Evolutionary conservation across 2,329 filamentous ascomycete genomes (phyloP), one percentile per base, ranked within the genome.

Genomic region (Aphanoascus verrucosus): DNA sequence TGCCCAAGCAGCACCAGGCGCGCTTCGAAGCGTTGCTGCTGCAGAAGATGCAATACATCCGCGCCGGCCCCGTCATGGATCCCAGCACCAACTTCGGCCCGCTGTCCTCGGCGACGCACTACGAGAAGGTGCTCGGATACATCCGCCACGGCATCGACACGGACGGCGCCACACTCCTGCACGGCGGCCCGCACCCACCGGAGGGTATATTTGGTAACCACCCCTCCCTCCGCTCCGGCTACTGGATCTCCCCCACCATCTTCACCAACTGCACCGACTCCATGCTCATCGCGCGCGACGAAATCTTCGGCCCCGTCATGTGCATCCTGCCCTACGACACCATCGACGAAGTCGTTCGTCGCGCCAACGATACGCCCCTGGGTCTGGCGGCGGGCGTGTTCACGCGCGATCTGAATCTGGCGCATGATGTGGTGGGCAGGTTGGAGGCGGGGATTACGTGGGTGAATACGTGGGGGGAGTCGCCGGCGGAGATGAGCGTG

Each of bases 401-500:
- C 60, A 87, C 86, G 0, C 80, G 79, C 55, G 81, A 94, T 59
- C 69, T 94, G 50, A 84, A 86, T 61, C 65, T 77, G 46, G 88
- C 86, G 53, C 87, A 94, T 63, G 74, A 79, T 42, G 79, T 91
- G 0, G 76, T 91, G 41, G 77, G 79, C 20, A 77, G 80, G 63
- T 72, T 94, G 4, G 78, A 94, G 64, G 88, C 88, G 0, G 88
- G 88, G 34, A 94, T 94, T 63, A 94, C 87, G 1, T 94, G 88
- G 88, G 77, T 94, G 50, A 94, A 94, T 67, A 89, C 86, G 0
- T 94, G 89, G 89, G 88, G 89, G n/a, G 88, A 94, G 72, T 84
- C 80, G 47, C 88, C 88, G 0, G 87, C 89, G 0, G 88, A 94
- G 74, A 94, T 94, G 89, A 85, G 85, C 1, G 88, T 94, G 0